Base-by-base conservation (phyloP, 805 yeast genomes). In the Suhomyces sp. region DNA sequence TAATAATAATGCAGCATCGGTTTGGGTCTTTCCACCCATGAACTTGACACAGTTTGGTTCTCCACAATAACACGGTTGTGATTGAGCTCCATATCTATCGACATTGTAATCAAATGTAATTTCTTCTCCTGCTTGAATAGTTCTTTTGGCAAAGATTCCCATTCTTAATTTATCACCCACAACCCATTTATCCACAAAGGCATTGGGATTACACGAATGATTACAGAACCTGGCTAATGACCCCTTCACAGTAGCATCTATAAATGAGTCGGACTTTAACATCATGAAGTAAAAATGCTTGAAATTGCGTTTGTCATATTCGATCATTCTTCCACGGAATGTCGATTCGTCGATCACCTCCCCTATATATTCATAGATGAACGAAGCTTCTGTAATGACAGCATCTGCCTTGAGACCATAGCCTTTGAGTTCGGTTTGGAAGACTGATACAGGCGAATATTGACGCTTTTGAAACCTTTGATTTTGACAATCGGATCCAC, bases 1-100 rank as follows among this genome's bases (percentile, higher is more conserved):
- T 32, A 91, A 70, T 38, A 87, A 64, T 25, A 86, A 72, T 1
- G 91, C 91, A 20, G 91, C 85, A 48, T 88, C 95, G 2, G 98
- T 88, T 64, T 93, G 98, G 2, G 96, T 91, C 60, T 88, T 90
- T 31, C 98, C 98, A 46, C 98, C 98, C 68, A 91, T 77, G 46
- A 83, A 82, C 21, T 97, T 96, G 27, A 88, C 73, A 72, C 98
- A 91, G 60, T 88, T 90, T 19, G 83, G 71, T 46, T 88, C 95
- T 3, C 95, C 96, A 65, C 98, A 91, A 60, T 84, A 85, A 63
- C 98, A 91, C 20, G 85, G 83, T 63, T 93, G 98, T 10, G 95
- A 88, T 39, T 81, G 82, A 2, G 97, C 95, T 19, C 98, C 98
- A 57, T 90, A 91, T 44, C 98, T 71, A 60, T 91, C 98, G 21